Percentiles rank a stretch among this genome's conserved stretches.
Evolutionary conservation across 2,329 filamentous ascomycete genomes (phyloP).

Genomic region (Lecanosticta acicola): DNA sequence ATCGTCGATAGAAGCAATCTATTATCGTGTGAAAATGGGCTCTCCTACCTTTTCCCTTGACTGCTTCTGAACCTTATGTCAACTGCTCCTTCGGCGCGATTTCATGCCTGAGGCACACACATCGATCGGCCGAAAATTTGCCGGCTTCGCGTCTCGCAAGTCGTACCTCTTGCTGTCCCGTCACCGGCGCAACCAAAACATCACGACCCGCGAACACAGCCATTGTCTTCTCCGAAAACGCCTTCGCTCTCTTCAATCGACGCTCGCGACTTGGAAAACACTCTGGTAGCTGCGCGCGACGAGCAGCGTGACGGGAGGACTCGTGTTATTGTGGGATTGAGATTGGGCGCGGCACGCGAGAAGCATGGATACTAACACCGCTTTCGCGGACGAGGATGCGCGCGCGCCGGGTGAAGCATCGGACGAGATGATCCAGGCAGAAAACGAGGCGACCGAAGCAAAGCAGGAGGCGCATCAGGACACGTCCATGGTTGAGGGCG

Average conservation of each 20-base stretch:
- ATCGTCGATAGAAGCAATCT: no score
- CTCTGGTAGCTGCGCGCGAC: background rate
- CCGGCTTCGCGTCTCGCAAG: background rate
- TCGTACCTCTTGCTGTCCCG: background rate
- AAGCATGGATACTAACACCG: constrained; percentile 11
- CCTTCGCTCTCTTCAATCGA: no score
- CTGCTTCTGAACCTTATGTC: no score
- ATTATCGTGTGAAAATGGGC: no score
- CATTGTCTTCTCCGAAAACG: no score
- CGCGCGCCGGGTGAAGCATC: constrained; percentile 31
- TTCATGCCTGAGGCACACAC: background rate
- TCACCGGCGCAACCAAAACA: background rate
- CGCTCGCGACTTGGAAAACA: no score
- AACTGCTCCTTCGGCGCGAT: no score
- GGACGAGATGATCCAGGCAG: constrained; percentile 32
- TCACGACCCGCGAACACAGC: background rate
- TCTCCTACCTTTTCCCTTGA: no score
- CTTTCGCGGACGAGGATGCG: constrained; percentile 29
- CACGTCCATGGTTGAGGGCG: constrained; percentile 32
- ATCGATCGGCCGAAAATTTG: background rate
- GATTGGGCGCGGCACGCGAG: constrained; percentile 2
- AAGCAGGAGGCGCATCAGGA: constrained; percentile 28
- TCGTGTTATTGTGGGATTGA: constrained; percentile 2
- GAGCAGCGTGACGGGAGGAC: no score
- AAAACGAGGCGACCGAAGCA: constrained; percentile 31